Base-by-base conservation (phyloP, 108 stramenopile genomes). In the Nitzschia sp. region DNA sequence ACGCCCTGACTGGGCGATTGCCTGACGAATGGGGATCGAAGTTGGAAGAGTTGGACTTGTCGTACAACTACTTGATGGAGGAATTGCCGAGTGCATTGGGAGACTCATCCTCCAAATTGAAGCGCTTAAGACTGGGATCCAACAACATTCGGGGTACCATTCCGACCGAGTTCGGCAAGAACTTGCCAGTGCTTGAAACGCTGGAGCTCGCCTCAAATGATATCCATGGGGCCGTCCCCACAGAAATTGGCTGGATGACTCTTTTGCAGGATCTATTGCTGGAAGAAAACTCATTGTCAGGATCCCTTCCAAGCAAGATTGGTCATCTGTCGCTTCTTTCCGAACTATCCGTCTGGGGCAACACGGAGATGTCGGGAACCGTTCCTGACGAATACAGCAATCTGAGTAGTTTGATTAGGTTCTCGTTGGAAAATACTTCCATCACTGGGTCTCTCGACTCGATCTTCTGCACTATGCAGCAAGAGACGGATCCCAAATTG, bases 331-430 rank as follows among this genome's bases (percentile, higher is more conserved):
- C 58, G 8, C 42, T 46, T 20, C 21, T 76, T 40, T 15, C 29
- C 37, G 43, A 44, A 29, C 64, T 76, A 10, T 20, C 21, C 38
- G 11, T 74, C 40, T 34, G 51, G 12, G 56, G 44, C 57, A 74
- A 74, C 44, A 26, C n/a, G 2, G 46, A 6, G 1, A 53, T 74
- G 10, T 46, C 65, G 19, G 73, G 73, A 7, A 51, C 73, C 14
- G 53, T 74, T 29, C 71, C 77, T 2, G 55, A 53, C 15, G 69
- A 78, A 56, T 20, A 80, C 0, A 73, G 69, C 11, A 43, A 70
- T 22, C 57, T 81, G 46, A 25, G 20, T 52, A 5, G 12, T 40
- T 17, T 67, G 51, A 8, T n/a, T 17, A 12, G 8, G 10, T 62
- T 62, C 43, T 43, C 43, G 20, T 62, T 62, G 15, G 41, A 43